A percentile compares a stretch with the other conserved stretches of the same genome.
These are phyloP conservation scores for Acacia concinna DNA, from an alignment of 331 rosid genomes.

Conservation along the genomic window DNA sequence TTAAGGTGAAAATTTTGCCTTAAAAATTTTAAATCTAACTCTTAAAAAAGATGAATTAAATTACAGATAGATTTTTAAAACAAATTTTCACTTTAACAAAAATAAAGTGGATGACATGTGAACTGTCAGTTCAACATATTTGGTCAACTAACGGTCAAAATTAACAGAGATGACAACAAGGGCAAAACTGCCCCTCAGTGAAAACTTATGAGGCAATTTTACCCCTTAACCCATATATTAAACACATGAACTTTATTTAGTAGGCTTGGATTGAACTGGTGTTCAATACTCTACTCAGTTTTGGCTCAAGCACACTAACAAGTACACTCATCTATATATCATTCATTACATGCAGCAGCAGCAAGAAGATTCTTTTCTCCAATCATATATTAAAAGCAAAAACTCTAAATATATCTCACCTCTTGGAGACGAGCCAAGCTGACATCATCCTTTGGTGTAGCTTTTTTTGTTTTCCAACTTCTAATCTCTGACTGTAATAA, in stretches of 20 bases:
- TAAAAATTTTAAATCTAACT: too few species aligned
- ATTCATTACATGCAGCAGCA: conserved; percentile 5
- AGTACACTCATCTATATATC: neutral
- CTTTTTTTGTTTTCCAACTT: conserved; percentile 45
- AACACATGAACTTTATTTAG: neutral
- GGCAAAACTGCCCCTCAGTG: too few species aligned
- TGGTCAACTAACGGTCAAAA: too few species aligned
- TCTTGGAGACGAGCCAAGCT: conserved; percentile 50
- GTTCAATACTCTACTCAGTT: neutral
- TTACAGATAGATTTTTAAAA: too few species aligned
- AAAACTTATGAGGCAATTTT: too few species aligned
- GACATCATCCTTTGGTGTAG: conserved; percentile 39
- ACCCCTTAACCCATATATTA: too few species aligned
- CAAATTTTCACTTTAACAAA: too few species aligned
- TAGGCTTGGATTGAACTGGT: neutral
- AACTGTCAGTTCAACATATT: too few species aligned
- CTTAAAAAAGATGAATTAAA: too few species aligned
- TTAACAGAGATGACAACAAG: too few species aligned
- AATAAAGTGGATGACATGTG: too few species aligned
- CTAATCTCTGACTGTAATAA: conserved; percentile 56
- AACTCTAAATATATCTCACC: conserved; percentile 42
- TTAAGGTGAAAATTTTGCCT: too few species aligned
- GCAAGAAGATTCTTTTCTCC: neutral
- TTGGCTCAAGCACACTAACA: neutral
- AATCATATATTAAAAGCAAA: neutral